A percentile compares a stretch with the other conserved stretches of the same genome.
Evolutionary conservation across 768 basidiomycete genomes (phyloP).

Genomic region (Tubosaeta brunneosetosa): DNA sequence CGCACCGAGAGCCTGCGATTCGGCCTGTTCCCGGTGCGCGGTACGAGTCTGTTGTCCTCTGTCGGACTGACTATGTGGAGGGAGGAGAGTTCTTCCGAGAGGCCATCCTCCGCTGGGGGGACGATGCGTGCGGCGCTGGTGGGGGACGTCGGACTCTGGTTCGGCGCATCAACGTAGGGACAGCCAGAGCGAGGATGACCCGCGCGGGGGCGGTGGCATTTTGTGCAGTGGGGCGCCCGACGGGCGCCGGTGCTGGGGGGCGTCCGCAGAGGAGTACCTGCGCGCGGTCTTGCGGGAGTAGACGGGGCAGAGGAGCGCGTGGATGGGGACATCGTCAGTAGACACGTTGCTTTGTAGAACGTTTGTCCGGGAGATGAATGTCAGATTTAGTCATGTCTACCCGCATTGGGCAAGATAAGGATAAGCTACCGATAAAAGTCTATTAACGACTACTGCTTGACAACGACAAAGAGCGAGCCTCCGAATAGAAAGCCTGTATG

Average conservation of each 20-base stretch:
- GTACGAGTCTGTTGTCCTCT: constrained; percentile 11
- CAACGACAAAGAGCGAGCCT: neutral
- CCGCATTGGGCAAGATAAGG: neutral
- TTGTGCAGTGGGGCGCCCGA: constrained; percentile 49
- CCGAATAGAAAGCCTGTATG: too few species aligned
- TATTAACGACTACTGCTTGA: neutral
- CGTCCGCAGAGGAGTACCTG: constrained; percentile 11
- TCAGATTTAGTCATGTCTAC: neutral
- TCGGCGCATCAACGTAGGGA: constrained; percentile 37
- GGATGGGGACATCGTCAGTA: constrained; percentile 17
- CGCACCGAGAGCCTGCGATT: constrained; percentile 28
- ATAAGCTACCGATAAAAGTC: neutral
- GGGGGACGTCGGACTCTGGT: constrained; percentile 7
- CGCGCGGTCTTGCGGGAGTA: constrained; percentile 23
- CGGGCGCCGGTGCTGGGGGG: constrained; percentile 40
- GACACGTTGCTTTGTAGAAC: neutral
- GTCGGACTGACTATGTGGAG: constrained; percentile 36
- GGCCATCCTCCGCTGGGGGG: constrained; percentile 19
- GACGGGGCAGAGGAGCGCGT: constrained; percentile 31
- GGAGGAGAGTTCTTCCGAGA: constrained; percentile 43
- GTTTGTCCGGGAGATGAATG: neutral
- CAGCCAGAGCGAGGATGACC: constrained; percentile 66
- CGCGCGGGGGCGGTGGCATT: constrained; percentile 49
- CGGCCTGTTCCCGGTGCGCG: constrained; percentile 3
- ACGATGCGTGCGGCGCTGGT: neutral